Base-by-base conservation (phyloP, 2,329 filamentous ascomycete species). In the Bipolaris bicolor region DNA sequence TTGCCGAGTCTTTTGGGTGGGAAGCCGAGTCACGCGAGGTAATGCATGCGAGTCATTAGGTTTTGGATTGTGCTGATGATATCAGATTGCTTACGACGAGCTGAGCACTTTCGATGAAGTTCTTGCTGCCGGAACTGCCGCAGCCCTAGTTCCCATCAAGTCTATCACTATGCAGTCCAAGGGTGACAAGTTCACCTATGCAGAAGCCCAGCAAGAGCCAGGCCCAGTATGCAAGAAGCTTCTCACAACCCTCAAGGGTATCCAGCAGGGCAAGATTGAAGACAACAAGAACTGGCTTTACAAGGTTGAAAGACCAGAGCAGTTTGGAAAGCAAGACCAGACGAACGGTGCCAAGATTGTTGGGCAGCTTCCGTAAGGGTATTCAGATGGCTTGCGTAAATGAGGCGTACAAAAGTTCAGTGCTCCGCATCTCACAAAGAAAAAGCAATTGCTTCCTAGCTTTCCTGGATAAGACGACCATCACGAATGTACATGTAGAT, bases 71-170 rank as follows among this genome's bases (percentile, higher is more conserved):
- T 57, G 13, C 52, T 66, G 44, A 66, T 31, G 16, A 18, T 10
- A 10, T 11, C 65, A 88, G 84, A 89, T 92, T 76, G 85, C 80
- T 31, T 89, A 89, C 72, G 80, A 83, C 7, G 88, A 90, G 68
- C 78, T 90, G 40, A 65, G 74, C 5, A 74, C 79, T 15, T 92
- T 92, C 73, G 81, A 81, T 43, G 94, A 98, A 78, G 88, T 99
- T 50, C 88, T 97, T 78, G 95, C 94, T 3, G 93, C 92, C 2
- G 94, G 94, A 1, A 98, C 94, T 0, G 94, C 94, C 0, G 94
- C 93, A 0, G 91, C 91, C 0, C 82, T 99, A 52, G 93, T 98
- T 3, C 94, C 94, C 1, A 95, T 97, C 77, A 90, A 90, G 60
- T 95, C 90, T 66, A 96, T 98, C 75, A 95, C 91, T 2, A 87